Evolutionary conservation across 352 stramenopile genomes (phyloP).

Genomic region (Phytopythium sindhum): DNA sequence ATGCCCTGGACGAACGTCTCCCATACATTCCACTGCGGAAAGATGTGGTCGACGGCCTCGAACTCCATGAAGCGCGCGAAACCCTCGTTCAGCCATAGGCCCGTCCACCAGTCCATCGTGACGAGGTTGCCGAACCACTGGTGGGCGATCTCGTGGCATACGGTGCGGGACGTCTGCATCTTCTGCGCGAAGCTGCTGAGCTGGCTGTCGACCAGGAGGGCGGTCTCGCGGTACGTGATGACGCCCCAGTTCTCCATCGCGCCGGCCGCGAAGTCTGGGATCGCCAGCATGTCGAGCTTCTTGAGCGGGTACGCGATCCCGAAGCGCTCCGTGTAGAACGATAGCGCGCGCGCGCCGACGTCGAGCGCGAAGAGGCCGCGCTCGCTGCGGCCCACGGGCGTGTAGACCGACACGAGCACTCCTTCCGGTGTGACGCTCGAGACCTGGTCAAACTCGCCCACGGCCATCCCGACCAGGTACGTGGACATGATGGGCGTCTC

Average conservation of each 20-base stretch:
- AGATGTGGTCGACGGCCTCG: slow-evolving; percentile 89
- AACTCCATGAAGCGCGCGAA: slow-evolving; percentile 98
- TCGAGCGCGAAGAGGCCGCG: slow-evolving; percentile 91
- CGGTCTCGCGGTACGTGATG: slow-evolving; percentile 96
- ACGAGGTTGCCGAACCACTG: slow-evolving; percentile 98
- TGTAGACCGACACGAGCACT: slow-evolving; percentile 95
- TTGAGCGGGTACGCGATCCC: slow-evolving; percentile 93
- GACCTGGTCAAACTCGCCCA: slow-evolving; percentile 97
- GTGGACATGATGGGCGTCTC: slow-evolving; percentile 97
- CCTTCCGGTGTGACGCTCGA: slow-evolving; percentile 87
- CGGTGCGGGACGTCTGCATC: slow-evolving; percentile 88
- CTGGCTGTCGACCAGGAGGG: slow-evolving; percentile 84
- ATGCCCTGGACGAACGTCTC: slow-evolving; percentile 92
- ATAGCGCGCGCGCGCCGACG: slow-evolving; percentile 54
- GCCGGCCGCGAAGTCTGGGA: slow-evolving; percentile 95
- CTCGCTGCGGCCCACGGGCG: slow-evolving; percentile 89
- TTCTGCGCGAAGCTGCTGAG: slow-evolving; percentile 67
- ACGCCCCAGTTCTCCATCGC: slow-evolving; percentile 96
- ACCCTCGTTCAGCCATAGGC: slow-evolving; percentile 97
- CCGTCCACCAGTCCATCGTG: slow-evolving; percentile 98
- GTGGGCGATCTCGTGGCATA: slow-evolving; percentile 98
- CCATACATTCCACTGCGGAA: slow-evolving; percentile 96
- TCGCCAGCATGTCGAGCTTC: slow-evolving; percentile 98
- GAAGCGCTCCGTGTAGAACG: slow-evolving; percentile 74
- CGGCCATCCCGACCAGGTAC: slow-evolving; percentile 92